Percentiles rank a stretch among this genome's conserved stretches.
phyloP scores from a whole-genome alignment of 768 basidiomycete species.

The Rubroboletus satanas region DNA sequence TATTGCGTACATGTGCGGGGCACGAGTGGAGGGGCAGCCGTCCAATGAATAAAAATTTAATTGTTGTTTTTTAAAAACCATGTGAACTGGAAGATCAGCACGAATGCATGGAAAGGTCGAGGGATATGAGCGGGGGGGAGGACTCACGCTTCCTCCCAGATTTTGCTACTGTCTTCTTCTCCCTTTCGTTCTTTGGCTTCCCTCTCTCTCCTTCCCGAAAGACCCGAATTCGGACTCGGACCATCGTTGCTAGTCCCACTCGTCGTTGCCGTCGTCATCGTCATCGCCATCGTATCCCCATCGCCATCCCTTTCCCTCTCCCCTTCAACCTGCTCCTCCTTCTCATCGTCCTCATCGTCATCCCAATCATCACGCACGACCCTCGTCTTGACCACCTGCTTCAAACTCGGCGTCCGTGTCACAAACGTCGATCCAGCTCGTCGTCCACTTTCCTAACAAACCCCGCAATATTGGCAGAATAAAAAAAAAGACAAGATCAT shows the following conservation, averaged over 20 bases:
- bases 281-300: neutral
- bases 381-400: neutral
- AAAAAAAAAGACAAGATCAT: too few species aligned
- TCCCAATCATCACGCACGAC: constrained; percentile 57
- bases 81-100: constrained; percentile 14
- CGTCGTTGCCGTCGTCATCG: neutral
- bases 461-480: neutral
- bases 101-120: neutral
- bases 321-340: neutral
- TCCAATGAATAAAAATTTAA: neutral
- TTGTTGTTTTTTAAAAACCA: too few species aligned
- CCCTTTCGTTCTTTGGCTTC: neutral
- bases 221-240: neutral
- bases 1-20: neutral
- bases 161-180: constrained; percentile 38
- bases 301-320: too few species aligned
- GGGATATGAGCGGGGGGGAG: too few species aligned
- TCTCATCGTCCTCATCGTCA: constrained; percentile 42
- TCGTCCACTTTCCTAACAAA: constrained; percentile 4
- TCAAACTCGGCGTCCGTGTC: constrained; percentile 1
- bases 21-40: neutral
- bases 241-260: neutral
- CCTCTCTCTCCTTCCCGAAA: neutral
- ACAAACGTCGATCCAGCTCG: neutral
- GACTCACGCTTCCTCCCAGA: constrained; percentile 74